Evolutionary conservation across 306 rosid species (phyloP).

Genomic region (Corylus heterophylla): DNA sequence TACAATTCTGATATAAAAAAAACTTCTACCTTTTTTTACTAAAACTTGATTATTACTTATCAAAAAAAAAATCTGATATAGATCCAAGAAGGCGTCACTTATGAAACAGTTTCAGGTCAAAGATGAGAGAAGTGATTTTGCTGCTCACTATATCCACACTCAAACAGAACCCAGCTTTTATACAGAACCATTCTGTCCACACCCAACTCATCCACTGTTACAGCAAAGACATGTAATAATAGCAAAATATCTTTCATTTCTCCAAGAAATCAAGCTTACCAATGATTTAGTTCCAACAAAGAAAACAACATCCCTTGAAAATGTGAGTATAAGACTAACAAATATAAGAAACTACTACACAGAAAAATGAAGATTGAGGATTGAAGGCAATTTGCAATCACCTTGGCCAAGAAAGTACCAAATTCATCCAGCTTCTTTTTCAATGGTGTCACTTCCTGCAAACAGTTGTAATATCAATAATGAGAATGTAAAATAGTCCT

Average conservation of each 20-base stretch:
- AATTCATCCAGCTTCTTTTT: conserved; percentile 96
- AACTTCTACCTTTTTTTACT: no score
- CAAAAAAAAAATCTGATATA: background rate
- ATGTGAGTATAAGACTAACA: background rate
- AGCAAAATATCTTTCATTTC: background rate
- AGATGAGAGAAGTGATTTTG: background rate
- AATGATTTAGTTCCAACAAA: background rate
- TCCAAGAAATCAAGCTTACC: background rate
- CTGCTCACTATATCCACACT: background rate
- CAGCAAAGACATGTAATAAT: conserved; percentile 16
- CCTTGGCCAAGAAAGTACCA: conserved; percentile 97
- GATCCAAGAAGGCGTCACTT: conserved; percentile 7
- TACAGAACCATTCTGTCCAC: conserved; percentile 10
- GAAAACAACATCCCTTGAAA: conserved; percentile 13
- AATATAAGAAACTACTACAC: background rate
- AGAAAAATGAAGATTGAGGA: background rate
- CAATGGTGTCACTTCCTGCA: conserved; percentile 94
- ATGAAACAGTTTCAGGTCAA: background rate
- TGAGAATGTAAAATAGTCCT: conserved; percentile 10
- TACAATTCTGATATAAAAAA: conserved; percentile 11
- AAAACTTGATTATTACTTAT: no score
- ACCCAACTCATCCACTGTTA: conserved; percentile 18
- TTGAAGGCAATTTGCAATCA: conserved; percentile 35
- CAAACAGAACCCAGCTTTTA: conserved; percentile 18
- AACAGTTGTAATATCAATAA: conserved; percentile 29